Evolutionary conservation across 768 basidiomycete species (phyloP), one percentile per base, ranked within the genome.

Genomic region (Rhodotorula babjevae): DNA sequence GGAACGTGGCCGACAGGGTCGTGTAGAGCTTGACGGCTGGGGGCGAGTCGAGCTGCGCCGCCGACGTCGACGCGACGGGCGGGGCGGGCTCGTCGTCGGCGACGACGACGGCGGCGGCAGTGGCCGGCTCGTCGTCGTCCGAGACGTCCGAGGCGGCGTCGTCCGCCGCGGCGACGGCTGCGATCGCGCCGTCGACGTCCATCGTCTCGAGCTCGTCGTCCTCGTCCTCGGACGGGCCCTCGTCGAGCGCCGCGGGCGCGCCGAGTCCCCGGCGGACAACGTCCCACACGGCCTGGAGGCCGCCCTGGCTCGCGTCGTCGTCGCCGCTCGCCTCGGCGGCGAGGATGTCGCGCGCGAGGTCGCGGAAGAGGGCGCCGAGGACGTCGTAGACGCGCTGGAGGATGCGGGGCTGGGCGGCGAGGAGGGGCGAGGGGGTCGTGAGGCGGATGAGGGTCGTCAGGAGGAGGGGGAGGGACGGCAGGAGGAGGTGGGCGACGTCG

Each of bases 371-470:
- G 9, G 66, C 68, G 1, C 72, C 76, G 65, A 76, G 68, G 2
- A 71, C 70, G 67, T 76, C 75, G 68, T 76, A 74, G 14, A 67
- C 57, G 23, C 72, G 67, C 53, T 76, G 76, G 15, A 76, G 76
- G 44, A 76, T 64, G 33, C 62, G 56, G 0, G 74, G 74, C 55
- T 76, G 72, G n/a, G 74, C 68, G 50, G 67, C 65, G 42, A 66
- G 68, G 36, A 73, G 60, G 16, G 75, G 72, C 1, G 75, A 71
- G 16, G 75, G 72, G 6, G 67, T 67, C n/a, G 75, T 76, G 16
- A 76, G 67, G 31, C 61, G 66, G 67, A 76, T 71, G 50, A 76
- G 63, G 29, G 75, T 73, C 8, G 72, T 61, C 21, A 76, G 69
- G 36, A 76, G 72, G 40, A 68, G 61, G 10, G 71, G 59, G 16